Evolutionary conservation across 1,284 basidiomycete species (phyloP).

Genomic region (Trametes pubescens): DNA sequence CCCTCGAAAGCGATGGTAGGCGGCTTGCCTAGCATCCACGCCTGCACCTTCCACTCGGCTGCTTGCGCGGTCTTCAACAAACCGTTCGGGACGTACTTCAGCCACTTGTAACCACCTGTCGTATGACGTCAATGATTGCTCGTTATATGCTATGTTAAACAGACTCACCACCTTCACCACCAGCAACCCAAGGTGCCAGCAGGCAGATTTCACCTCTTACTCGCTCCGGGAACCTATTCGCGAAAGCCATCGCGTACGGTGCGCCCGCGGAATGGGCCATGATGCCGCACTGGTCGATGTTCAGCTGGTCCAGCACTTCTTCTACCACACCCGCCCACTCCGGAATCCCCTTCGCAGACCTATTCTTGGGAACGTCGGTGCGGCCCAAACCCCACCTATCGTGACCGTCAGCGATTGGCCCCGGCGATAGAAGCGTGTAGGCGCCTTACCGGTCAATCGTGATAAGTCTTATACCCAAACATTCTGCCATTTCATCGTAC

Average conservation of each 20-base stretch:
- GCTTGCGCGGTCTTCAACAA: conserved; percentile 95
- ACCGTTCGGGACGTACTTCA: conserved; percentile 95
- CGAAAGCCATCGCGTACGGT: conserved; percentile 92
- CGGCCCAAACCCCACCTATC: conserved; percentile 93
- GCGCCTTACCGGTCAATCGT: conserved; percentile 86
- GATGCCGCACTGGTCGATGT: conserved; percentile 83
- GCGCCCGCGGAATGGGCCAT: conserved; percentile 98
- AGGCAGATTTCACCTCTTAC: conserved; percentile 89
- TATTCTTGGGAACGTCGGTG: conserved; percentile 75
- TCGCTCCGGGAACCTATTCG: conserved; percentile 75
- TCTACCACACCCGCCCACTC: conserved; percentile 93
- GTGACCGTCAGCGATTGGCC: not conserved
- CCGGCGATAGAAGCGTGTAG: not conserved
- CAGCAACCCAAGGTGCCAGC: conserved; percentile 96
- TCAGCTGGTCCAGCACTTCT: conserved; percentile 86
- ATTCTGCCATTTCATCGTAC: conserved; percentile 95
- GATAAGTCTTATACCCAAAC: conserved; percentile 86
- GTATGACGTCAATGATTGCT: not conserved
- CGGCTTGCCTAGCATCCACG: conserved; percentile 96
- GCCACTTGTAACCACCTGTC: conserved; percentile 89
- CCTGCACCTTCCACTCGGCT: conserved; percentile 96
- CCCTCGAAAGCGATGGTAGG: conserved; percentile 83
- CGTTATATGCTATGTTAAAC: not conserved
- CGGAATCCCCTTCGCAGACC: conserved; percentile 80
- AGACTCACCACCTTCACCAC: conserved; percentile 82